Evolutionary conservation across 1,284 basidiomycete genomes (phyloP), one percentile per base, ranked within the genome.

Genomic region (Leccinum subfulvum): DNA sequence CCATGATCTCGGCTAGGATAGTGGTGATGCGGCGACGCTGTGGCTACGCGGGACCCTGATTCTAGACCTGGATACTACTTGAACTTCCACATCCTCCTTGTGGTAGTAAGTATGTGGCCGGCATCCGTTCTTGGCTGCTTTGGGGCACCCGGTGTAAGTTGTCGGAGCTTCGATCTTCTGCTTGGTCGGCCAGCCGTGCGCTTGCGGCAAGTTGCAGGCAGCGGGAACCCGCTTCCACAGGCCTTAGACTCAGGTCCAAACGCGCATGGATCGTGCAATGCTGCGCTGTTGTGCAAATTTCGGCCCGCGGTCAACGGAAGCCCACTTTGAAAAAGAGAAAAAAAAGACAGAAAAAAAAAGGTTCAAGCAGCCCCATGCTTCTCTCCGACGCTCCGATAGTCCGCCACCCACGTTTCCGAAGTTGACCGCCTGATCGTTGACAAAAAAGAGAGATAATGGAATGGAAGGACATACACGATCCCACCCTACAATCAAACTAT

Each of bases 321-420:
- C 14, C n/a, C 16, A 11, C 26, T 11, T 26, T 11, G 9, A 28
- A 53, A 59, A 41, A 33, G 10, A 4, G 30, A 39, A 39, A 57
- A 7, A 13, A 13, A 21, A 39, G 21, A 18, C 11, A 11, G 26
- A 37, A 53, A 18, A 55, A 59, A 41, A 57, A 59, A 35, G 26
- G 5, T 9, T 23, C 30, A 30, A 9, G 44, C 44, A 35, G 44
- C 58, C 26, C 61, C 62, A 55, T 44, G 21, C 16, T 39, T 33
- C 59, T 51, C 59, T 62, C 64, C 60, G 63, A 60, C 51, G 39
- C 28, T 57, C 64, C 64, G 59, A 62, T 41, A 23, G 21, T 51
- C 51, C 63, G 64, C 59, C 58, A 65, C n/a, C 58, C 47, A 60
- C 57, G n/a, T 62, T 37, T 60, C n/a, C 30, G 49, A 56, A 13